Conservation (phyloP, 148 eudicot genomes). For the Cornus controversa region DNA sequence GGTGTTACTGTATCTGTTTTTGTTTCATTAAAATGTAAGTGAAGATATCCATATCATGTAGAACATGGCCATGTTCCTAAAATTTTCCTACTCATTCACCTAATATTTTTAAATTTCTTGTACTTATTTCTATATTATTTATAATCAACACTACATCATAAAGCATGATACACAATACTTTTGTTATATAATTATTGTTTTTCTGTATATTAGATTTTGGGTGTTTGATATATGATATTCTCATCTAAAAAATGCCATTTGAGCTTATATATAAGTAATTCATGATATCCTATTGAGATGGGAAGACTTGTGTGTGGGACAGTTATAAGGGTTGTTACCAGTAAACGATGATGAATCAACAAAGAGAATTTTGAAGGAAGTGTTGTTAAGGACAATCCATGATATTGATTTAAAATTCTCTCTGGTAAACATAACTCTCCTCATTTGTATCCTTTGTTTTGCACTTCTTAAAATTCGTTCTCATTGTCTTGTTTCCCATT, state of each 20-base stretch:
- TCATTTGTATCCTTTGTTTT: neutral
- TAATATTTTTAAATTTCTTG: no score
- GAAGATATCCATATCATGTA: neutral
- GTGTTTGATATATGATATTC: neutral
- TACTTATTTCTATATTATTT: no score
- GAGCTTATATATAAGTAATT: neutral
- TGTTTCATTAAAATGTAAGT: neutral
- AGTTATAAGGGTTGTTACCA: slow-evolving; percentile 14
- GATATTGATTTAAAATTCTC: slow-evolving; percentile 44
- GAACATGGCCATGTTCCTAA: neutral
- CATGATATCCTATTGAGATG: neutral
- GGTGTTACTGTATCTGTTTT: neutral
- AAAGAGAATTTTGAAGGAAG: slow-evolving; percentile 28
- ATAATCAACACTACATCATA: neutral
- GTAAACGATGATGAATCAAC: slow-evolving; percentile 14
- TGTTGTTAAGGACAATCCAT: slow-evolving; percentile 30
- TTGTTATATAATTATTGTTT: neutral
- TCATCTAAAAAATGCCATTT: neutral
- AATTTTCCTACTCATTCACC: slow-evolving; percentile 9
- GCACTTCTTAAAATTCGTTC: neutral
- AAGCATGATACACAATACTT: neutral
- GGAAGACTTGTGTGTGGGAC: neutral
- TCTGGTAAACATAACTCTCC: slow-evolving; percentile 3
- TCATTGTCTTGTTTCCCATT: neutral
- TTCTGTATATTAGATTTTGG: slow-evolving; percentile 3